Conservation (phyloP, 805 yeast genomes). For the Saturnispora hagleri region DNA sequence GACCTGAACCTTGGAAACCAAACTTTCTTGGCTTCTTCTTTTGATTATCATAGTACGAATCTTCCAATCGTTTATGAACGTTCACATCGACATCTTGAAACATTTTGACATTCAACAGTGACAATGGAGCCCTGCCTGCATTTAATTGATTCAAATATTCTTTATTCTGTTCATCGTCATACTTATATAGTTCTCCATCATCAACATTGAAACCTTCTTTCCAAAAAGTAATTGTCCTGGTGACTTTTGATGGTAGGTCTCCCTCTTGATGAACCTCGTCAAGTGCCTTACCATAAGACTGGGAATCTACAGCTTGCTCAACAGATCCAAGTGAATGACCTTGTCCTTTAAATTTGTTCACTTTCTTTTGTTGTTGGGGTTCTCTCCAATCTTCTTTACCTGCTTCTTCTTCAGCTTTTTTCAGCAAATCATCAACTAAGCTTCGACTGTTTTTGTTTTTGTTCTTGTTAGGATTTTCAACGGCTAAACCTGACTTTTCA, state of each 20-base stretch:
- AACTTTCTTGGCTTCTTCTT: slow-evolving; percentile 35
- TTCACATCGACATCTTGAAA: slow-evolving; percentile 93
- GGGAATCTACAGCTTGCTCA: slow-evolving; percentile 28
- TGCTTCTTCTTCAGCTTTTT: slow-evolving; percentile 60
- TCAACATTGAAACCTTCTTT: slow-evolving; percentile 93
- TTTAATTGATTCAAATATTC: slow-evolving; percentile 70
- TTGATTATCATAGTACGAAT: slow-evolving; percentile 55
- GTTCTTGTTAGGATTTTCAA: slow-evolving; percentile 54
- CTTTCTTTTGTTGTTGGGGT: slow-evolving; percentile 19
- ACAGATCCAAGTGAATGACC: slow-evolving; percentile 47
- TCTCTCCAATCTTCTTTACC: slow-evolving; percentile 33
- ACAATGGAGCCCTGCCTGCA: slow-evolving; percentile 85
- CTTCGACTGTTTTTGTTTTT: slow-evolving; percentile 31
- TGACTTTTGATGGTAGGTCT: slow-evolving; percentile 39
- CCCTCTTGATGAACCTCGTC: slow-evolving; percentile 21
- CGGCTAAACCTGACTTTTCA: slow-evolving; percentile 71
- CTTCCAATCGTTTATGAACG: slow-evolving; percentile 73
- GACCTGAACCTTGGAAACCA: slow-evolving; percentile 75
- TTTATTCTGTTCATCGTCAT: slow-evolving; percentile 88
- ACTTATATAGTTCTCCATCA: slow-evolving; percentile 76
- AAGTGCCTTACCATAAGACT: slow-evolving; percentile 8
- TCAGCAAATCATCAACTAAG: slow-evolving; percentile 46
- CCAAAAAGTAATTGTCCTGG: slow-evolving; percentile 89
- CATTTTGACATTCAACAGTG: slow-evolving; percentile 68
- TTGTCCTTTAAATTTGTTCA: slow-evolving; percentile 35